Percentiles rank a stretch among this genome's conserved stretches.
Evolutionary conservation across 2,329 filamentous ascomycete species (phyloP).

Genomic region (Cladosporium sp.): DNA sequence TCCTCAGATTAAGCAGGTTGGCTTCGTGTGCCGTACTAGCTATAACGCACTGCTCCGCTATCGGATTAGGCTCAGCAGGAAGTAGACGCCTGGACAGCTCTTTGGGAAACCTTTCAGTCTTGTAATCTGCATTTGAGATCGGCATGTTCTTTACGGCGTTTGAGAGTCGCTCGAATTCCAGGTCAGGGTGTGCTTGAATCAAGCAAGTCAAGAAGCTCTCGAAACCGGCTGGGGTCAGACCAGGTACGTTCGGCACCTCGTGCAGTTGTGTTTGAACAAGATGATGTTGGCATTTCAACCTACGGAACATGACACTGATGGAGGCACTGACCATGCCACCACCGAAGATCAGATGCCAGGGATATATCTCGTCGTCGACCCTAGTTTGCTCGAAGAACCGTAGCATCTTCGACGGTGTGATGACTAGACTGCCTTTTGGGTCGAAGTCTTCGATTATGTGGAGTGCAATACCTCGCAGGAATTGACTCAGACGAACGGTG

Average conservation of each 20-base stretch:
- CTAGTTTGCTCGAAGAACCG: constrained; percentile 67
- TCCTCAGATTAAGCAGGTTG: constrained; percentile 45
- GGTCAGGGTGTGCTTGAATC: constrained; percentile 71
- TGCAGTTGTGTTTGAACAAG: constrained; percentile 42
- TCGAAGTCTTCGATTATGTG: constrained; percentile 69
- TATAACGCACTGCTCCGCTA: constrained; percentile 57
- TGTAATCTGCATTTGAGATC: constrained; percentile 61
- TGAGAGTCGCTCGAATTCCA: constrained; percentile 66
- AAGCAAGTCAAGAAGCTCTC: constrained; percentile 64
- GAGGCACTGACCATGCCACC: constrained; percentile 37
- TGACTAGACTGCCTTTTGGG: constrained; percentile 64
- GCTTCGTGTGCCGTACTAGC: constrained; percentile 36
- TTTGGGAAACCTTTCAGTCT: constrained; percentile 71
- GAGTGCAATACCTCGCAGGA: constrained; percentile 68
- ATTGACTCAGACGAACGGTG: constrained; percentile 64
- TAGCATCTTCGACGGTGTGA: constrained; percentile 71
- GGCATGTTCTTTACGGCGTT: constrained; percentile 67
- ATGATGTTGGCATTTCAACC: constrained; percentile 46
- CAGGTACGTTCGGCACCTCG: constrained; percentile 41
- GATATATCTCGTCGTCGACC: constrained; percentile 62
- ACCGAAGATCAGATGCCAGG: constrained; percentile 52
- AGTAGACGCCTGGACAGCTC: constrained; percentile 71
- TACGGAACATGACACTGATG: constrained; percentile 44
- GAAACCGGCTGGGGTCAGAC: constrained; percentile 45
- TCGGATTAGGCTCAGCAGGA: constrained; percentile 55